Conservation (phyloP, 2,329 filamentous ascomycete genomes). For the Tolypocladium guangdongense region DNA sequence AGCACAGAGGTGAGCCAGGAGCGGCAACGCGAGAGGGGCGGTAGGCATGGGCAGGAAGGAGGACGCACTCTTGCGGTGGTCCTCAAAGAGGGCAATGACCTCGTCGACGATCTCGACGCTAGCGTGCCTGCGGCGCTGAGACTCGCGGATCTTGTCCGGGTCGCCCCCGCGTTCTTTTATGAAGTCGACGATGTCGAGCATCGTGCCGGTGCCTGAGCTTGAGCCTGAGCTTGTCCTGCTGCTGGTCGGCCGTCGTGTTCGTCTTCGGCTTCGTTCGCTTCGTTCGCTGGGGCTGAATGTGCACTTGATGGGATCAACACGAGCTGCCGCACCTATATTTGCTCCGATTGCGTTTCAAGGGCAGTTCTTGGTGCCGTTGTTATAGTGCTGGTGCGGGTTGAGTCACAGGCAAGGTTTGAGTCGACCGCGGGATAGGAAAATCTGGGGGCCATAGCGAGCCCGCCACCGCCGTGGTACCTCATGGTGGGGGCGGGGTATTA, state of each 20-base stretch:
- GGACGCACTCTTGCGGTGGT: conserved; percentile 60
- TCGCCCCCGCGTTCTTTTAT: conserved; percentile 82
- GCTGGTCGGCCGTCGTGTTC: neutral
- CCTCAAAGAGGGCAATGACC: conserved; percentile 77
- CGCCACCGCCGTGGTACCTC: too few relatives aligned
- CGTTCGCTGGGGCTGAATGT: neutral
- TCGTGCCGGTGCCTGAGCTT: conserved; percentile 20
- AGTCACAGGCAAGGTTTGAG: neutral
- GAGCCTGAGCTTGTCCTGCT: neutral
- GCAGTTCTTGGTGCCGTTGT: neutral
- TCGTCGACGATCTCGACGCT: conserved; percentile 80
- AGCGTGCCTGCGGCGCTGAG: conserved; percentile 72
- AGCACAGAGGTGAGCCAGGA: neutral
- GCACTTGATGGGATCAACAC: neutral
- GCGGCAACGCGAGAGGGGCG: neutral
- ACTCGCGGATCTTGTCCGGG: conserved; percentile 84
- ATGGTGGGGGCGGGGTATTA: neutral
- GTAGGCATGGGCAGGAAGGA: neutral
- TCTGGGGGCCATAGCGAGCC: too few relatives aligned
- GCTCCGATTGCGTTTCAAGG: neutral
- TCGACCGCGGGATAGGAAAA: neutral
- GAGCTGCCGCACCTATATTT: neutral
- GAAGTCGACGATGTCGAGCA: conserved; percentile 72
- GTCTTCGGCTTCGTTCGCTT: neutral
- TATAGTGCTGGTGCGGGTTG: neutral